Percentiles rank a stretch among this genome's conserved stretches.
Evolutionary conservation across 2,329 filamentous ascomycete genomes (phyloP).

Genomic region (Aureobasidium pullulans): DNA sequence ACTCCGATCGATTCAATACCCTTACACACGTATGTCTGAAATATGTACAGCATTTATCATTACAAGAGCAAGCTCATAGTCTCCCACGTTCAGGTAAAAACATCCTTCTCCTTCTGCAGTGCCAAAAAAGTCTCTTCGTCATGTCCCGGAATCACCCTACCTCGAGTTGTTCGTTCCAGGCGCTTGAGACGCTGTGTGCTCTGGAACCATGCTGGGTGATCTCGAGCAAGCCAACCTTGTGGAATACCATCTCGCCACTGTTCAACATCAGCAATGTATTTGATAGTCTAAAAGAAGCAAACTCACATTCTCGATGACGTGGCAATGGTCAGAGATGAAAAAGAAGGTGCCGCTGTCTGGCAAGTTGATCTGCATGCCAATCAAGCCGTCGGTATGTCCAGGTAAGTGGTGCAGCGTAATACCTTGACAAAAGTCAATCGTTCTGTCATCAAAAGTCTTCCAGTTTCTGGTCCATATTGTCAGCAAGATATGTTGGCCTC

Average conservation of each 20-base stretch:
- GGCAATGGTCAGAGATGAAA: constrained; percentile 30
- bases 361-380: constrained; percentile 31
- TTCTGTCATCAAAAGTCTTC: constrained; percentile 31
- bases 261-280: constrained; percentile 3
- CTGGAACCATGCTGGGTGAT: constrained; percentile 30
- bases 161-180: constrained; percentile 24
- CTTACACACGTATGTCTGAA: background rate
- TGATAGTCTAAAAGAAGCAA: background rate
- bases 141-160: constrained; percentile 29
- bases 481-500: background rate
- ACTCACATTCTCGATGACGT: constrained; percentile 30
- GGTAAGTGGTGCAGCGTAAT: constrained; percentile 31
- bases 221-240: constrained; percentile 30
- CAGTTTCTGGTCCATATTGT: constrained; percentile 22
- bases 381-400: constrained; percentile 29
- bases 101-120: constrained; percentile 21
- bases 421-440: constrained; percentile 29
- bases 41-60: constrained; percentile 6
- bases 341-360: constrained; percentile 27
- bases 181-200: constrained; percentile 28
- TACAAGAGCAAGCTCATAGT: background rate
- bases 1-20: background rate
- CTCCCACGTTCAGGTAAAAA: constrained; percentile 18
- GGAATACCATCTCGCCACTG: constrained; percentile 30
- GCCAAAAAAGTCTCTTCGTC: constrained; percentile 27